A percentile compares a stretch with the other conserved stretches of the same genome.
These are phyloP conservation scores for Fusarium phyllophilum DNA, from an alignment of 2,329 filamentous ascomycete species.

Conservation along the genomic window DNA sequence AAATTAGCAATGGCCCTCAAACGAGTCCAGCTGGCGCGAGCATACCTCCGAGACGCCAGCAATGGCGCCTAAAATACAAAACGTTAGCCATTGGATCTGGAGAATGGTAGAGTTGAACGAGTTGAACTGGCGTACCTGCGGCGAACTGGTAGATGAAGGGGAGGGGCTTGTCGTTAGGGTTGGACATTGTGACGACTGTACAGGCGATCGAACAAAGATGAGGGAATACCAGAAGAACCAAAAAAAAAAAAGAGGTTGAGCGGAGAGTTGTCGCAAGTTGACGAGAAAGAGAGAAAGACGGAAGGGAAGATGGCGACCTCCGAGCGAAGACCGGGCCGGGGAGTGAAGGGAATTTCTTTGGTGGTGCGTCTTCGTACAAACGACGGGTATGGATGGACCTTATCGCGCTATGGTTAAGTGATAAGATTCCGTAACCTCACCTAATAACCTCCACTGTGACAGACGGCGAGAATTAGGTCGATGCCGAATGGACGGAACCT, in stretches of 20 bases:
- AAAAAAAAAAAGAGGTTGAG: conserved; percentile 8
- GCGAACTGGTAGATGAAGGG: conserved; percentile 96
- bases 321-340: conserved; percentile 44
- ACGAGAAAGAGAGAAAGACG: conserved; percentile 14
- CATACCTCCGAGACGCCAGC: conserved; percentile 97
- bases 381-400: conserved; percentile 16
- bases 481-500: conserved; percentile 20
- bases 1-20: conserved; percentile 26
- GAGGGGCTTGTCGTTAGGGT: conserved; percentile 74
- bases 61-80: conserved; percentile 74
- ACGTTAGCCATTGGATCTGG: conserved; percentile 34
- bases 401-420: conserved; percentile 39
- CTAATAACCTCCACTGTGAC: background rate
- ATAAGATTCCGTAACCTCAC: conserved; percentile 30
- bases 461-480: conserved; percentile 15
- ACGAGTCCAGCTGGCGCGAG: conserved; percentile 30
- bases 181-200: conserved; percentile 37
- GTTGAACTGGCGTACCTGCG: conserved; percentile 70
- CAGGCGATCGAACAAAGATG: conserved; percentile 4
- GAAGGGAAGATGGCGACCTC: conserved; percentile 39
- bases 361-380: conserved; percentile 23
- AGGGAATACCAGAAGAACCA: conserved; percentile 6
- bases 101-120: background rate
- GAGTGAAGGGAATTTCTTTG: conserved; percentile 45
- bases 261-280: conserved; percentile 25